Evolutionary conservation across 2,329 filamentous ascomycete species (phyloP).

Genomic region (Penicillium expansum): DNA sequence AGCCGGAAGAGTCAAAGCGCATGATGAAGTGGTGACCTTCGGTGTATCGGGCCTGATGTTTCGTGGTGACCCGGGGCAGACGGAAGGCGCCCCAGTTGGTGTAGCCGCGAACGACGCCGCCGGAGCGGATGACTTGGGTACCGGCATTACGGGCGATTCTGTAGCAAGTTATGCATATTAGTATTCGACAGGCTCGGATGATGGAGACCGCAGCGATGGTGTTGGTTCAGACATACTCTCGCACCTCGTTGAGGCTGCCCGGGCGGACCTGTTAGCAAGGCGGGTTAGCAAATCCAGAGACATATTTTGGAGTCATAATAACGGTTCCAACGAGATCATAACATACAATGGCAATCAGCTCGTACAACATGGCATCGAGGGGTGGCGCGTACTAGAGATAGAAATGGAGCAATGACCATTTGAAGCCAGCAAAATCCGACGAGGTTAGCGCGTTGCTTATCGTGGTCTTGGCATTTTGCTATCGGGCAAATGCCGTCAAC

Average conservation of each 20-base stretch:
- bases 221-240: conserved; percentile 67
- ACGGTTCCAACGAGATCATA: neutral
- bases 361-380: conserved; percentile 75
- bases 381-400: conserved; percentile 21
- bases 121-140: conserved; percentile 73
- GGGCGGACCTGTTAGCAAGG: conserved; percentile 71
- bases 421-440: conserved; percentile 25
- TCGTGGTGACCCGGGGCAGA: conserved; percentile 74
- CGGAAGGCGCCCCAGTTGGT: conserved; percentile 94
- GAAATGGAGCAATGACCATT: conserved; percentile 17
- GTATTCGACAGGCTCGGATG: conserved; percentile 5
- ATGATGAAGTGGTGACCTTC: conserved; percentile 96
- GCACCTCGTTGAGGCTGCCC: conserved; percentile 84
- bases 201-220: conserved; percentile 3
- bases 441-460: conserved; percentile 27
- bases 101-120: conserved; percentile 87
- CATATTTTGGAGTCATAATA: neutral
- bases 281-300: conserved; percentile 14
- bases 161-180: conserved; percentile 8
- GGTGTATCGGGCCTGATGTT: conserved; percentile 78
- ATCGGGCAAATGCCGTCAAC: conserved; percentile 20
- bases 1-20: conserved; percentile 81
- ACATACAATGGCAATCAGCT: conserved; percentile 90
- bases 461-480: conserved; percentile 29
- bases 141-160: conserved; percentile 88